Base-by-base conservation (phyloP, 208 protist genomes). In the Crithidia bombi region DNA sequence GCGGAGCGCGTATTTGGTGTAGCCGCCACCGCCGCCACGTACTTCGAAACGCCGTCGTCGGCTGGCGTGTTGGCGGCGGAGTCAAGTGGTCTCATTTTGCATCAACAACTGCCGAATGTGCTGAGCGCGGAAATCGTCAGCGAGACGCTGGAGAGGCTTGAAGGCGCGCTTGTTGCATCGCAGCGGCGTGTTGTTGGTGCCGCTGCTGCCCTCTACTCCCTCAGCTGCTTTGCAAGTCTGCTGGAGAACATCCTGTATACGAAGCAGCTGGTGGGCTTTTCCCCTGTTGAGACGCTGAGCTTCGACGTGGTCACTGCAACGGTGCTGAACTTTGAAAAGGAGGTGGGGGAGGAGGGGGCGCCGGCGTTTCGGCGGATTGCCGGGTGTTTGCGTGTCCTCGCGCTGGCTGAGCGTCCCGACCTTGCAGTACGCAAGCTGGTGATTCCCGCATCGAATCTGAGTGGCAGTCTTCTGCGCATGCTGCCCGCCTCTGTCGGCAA, bases 241-340 rank as follows among this genome's bases (percentile, higher is more conserved):
- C 57, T 86, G 47, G 81, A 86, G 25, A 67, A 67, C 32, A 75
- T 86, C 23, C 50, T 78, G n/a, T 67, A 78, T 49, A 66, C 65
- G 44, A 65, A 71, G 47, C 70, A 86, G 57, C 62, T 71, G 4
- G 52, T 70, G 9, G 76, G 79, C 32, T 82, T 77, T 43, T 63
- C 70, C 7, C 33, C 65, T 0, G 56, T 49, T 14, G 83, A 88
- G 52, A 80, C 65, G 14, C 35, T 83, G 6, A 78, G 58, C 38
- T 83, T 83, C n/a, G 73, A 74, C 21, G 68, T 75, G 14, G 49
- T 83, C 32, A 73, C 68, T 3, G 68, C 78, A 0, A 77, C 73
- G 12, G 58, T 79, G 41, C 59, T 83, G 3, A 71, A 70, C 36
- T 57, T 78, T 25, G 78, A 76, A 21, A 69, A 74, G 41, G 73